A percentile compares a stretch with the other conserved stretches of the same genome.
These are phyloP conservation scores for Musa troglodytarum DNA, from an alignment of 176 grass and related monocot species.

Conservation along the genomic window DNA sequence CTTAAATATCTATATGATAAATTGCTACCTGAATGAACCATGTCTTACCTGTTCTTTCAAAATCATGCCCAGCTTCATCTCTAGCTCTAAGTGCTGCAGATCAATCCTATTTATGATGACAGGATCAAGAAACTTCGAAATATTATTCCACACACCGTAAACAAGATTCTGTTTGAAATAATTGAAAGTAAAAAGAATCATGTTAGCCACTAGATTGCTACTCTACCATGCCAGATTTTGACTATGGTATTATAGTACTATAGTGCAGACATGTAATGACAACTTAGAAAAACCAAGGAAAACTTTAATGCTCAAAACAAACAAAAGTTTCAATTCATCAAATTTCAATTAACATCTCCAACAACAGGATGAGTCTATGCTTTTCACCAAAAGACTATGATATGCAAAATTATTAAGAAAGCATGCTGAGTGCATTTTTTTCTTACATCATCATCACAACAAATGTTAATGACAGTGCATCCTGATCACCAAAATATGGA, in stretches of 20 bases:
- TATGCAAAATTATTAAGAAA: neutral
- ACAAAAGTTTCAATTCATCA: neutral
- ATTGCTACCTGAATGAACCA: neutral
- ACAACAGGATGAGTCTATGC: neutral
- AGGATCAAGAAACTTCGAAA: constrained; percentile 52
- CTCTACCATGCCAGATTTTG: constrained; percentile 4
- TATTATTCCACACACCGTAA: constrained; percentile 57
- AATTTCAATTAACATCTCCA: neutral
- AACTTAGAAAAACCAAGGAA: neutral
- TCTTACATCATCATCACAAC: neutral
- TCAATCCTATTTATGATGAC: constrained; percentile 65
- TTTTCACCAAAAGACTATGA: constrained; percentile 2
- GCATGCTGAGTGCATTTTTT: neutral
- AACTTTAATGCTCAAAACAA: constrained; percentile 1
- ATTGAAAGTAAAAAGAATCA: constrained; percentile 36
- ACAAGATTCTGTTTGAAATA: constrained; percentile 56
- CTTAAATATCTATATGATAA: neutral
- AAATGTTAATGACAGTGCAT: neutral
- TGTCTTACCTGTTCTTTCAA: constrained; percentile 81
- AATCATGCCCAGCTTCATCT: constrained; percentile 56
- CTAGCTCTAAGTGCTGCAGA: constrained; percentile 53
- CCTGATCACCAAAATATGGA: neutral
- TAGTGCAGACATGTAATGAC: no score
- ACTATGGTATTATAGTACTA: neutral
- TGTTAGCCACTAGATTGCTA: neutral